Evolutionary conservation across 2,329 filamentous ascomycete genomes (phyloP).

Genomic region (Zalaria obscura): DNA sequence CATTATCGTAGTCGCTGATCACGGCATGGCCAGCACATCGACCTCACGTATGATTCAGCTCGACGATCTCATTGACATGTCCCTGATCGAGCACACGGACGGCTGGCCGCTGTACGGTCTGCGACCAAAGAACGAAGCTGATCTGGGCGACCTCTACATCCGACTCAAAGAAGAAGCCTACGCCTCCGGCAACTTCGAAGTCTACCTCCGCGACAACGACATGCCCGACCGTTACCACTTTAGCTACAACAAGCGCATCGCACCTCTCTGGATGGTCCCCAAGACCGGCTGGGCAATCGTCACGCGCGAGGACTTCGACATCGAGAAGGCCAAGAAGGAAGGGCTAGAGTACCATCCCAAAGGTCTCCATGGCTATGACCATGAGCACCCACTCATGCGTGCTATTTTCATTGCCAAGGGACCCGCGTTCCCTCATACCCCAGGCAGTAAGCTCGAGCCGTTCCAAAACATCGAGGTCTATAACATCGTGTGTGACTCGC

Average conservation of each 20-base stretch:
- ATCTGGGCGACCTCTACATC: conserved; percentile 55
- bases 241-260: conserved; percentile 72
- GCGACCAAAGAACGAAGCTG: conserved; percentile 55
- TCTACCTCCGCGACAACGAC: conserved; percentile 71
- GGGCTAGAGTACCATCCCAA: conserved; percentile 60
- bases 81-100: conserved; percentile 68
- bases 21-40: conserved; percentile 94
- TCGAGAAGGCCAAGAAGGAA: conserved; percentile 50
- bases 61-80: conserved; percentile 72
- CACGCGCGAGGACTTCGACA: conserved; percentile 62
- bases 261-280: conserved; percentile 86
- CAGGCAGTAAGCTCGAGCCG: conserved; percentile 62
- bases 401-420: conserved; percentile 89
- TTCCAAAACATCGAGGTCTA: conserved; percentile 96
- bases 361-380: conserved; percentile 88
- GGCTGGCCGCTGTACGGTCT: conserved; percentile 91
- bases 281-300: conserved; percentile 90
- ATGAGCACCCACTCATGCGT: conserved; percentile 87
- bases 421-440: conserved; percentile 76
- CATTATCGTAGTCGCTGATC: conserved; percentile 89
- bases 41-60: conserved; percentile 68
- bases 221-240: conserved; percentile 96
- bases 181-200: conserved; percentile 59
- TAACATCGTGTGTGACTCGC: conserved; percentile 81
- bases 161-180: conserved; percentile 40